Percentiles rank a stretch among this genome's conserved stretches.
These are phyloP conservation scores for Nakataea oryzae DNA, from an alignment of 2,329 filamentous ascomycete genomes.

Conservation along the genomic window DNA sequence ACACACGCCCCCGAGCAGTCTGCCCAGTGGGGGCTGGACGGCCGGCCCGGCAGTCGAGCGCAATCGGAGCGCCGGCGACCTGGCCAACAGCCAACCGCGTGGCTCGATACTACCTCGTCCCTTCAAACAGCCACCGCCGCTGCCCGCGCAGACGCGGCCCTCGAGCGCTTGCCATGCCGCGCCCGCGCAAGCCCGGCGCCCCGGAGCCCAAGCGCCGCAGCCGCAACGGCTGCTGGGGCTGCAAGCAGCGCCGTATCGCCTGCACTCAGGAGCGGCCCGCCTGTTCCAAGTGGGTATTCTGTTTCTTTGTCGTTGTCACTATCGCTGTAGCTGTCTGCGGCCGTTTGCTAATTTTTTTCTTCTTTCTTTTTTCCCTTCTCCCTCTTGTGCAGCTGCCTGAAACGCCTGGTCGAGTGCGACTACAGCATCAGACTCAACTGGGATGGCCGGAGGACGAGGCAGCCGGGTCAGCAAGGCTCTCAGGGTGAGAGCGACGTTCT, in stretches of 20 bases:
- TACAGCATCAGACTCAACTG: constrained; percentile 75
- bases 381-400: constrained; percentile 42
- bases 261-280: not conserved
- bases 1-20: not conserved
- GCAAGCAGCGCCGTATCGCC: constrained; percentile 38
- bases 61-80: not conserved
- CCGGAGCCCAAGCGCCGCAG: constrained; percentile 32
- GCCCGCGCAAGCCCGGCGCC: constrained; percentile 29
- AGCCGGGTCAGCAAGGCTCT: constrained; percentile 26
- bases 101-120: not conserved
- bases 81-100: not conserved
- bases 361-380: not conserved
- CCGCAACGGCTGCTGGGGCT: constrained; percentile 39
- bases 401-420: constrained; percentile 64
- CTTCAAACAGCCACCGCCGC: not conserved
- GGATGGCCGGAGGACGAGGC: constrained; percentile 60
- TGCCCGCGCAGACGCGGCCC: too few species aligned
- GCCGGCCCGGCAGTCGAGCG: not conserved
- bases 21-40: not conserved
- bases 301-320: not conserved
- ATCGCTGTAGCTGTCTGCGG: not conserved
- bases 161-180: constrained; percentile 23
- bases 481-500: constrained; percentile 7
- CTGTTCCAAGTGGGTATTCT: not conserved
- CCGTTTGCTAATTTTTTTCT: not conserved